Evolutionary conservation across 2,329 filamentous ascomycete genomes (phyloP).

Genomic region (Fusarium virguliforme): DNA sequence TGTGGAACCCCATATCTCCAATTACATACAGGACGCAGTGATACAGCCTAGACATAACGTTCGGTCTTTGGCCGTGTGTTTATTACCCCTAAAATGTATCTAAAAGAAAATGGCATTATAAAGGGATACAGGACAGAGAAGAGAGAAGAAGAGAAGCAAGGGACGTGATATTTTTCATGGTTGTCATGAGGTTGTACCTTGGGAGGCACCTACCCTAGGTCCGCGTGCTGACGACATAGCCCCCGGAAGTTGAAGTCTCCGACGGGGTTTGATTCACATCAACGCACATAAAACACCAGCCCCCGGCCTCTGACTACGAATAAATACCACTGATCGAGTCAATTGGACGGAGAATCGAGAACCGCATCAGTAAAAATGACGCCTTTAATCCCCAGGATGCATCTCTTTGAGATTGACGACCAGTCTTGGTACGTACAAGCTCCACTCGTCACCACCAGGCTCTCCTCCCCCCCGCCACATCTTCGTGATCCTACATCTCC

Average conservation of each 20-base stretch:
- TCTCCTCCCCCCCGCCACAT: slow-evolving; percentile 12
- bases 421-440: slow-evolving; percentile 70
- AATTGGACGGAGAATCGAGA: background rate
- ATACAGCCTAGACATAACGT: too few relatives aligned
- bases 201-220: background rate
- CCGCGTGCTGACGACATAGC: slow-evolving; percentile 38
- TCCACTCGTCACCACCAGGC: slow-evolving; percentile 1
- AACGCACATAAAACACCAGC: slow-evolving; percentile 13
- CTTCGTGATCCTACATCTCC: slow-evolving; percentile 2
- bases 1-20: background rate
- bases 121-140: background rate
- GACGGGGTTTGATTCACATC: slow-evolving; percentile 30
- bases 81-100: background rate
- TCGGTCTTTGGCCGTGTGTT: too few relatives aligned
- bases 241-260: background rate
- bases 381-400: slow-evolving; percentile 70
- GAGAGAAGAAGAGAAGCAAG: background rate
- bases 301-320: background rate
- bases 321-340: background rate
- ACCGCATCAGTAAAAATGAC: slow-evolving; percentile 56
- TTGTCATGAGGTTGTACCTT: background rate
- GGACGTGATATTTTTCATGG: background rate
- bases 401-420: slow-evolving; percentile 79
- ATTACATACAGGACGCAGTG: too few relatives aligned
- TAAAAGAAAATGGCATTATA: background rate